Conservation (phyloP, 2,329 filamentous ascomycete genomes). For the Botrytis pseudocinerea region DNA sequence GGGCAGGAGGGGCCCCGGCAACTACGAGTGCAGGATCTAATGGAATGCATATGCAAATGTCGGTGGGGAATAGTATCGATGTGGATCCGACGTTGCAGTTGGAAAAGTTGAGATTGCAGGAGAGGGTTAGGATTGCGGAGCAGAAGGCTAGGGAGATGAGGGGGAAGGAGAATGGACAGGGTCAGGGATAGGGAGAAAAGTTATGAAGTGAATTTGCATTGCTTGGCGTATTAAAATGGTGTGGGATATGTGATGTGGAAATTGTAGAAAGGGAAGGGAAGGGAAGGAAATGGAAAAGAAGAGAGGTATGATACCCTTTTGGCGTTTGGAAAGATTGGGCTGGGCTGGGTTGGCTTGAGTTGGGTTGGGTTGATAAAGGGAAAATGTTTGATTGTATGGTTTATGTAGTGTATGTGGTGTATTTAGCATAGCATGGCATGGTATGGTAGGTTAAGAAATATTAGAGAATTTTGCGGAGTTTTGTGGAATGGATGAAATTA, state of each 20-base stretch:
- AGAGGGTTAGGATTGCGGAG: constrained; percentile 5
- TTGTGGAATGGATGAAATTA: not conserved
- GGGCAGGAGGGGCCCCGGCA: not conserved
- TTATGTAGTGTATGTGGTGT: not conserved
- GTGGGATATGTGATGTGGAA: not conserved
- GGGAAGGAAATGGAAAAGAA: no score
- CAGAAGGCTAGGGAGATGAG: constrained; percentile 9
- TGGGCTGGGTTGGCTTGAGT: not conserved
- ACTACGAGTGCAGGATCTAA: not conserved
- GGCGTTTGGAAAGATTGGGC: not conserved
- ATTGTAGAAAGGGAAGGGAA: not conserved
- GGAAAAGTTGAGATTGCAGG: constrained; percentile 15
- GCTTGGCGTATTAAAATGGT: constrained; percentile 1
- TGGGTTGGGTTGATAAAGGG: not conserved
- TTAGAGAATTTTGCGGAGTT: not conserved
- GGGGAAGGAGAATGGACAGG: not conserved
- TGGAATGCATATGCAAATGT: not conserved
- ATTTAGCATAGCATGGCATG: not conserved
- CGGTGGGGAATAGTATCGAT: not conserved
- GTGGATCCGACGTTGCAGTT: constrained; percentile 6
- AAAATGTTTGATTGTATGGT: not conserved
- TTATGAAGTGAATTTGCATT: not conserved
- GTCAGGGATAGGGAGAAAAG: not conserved
- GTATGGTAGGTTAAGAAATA: not conserved
- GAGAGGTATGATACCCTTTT: constrained; percentile 8